Percentiles rank a stretch among this genome's conserved stretches.
Conservation (phyloP, 2,329 filamentous ascomycete species). For the Colletotrichum sp. region DNA sequence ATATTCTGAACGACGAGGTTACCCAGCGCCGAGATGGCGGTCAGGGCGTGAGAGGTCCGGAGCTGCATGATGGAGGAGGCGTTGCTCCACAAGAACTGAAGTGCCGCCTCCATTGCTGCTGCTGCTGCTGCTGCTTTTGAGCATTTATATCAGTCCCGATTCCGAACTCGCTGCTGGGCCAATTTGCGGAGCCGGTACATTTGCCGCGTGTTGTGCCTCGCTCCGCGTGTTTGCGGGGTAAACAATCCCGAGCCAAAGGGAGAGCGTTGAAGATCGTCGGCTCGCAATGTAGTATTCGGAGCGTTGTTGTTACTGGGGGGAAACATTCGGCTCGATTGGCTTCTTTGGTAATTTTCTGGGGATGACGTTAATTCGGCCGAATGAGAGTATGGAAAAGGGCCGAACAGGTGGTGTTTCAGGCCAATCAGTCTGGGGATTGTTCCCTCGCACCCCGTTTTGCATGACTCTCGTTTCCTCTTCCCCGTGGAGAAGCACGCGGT, state of each 20-base stretch:
- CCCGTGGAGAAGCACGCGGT: neutral
- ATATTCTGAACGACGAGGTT: neutral
- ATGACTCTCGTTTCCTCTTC: neutral
- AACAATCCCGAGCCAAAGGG: neutral
- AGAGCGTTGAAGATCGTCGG: neutral
- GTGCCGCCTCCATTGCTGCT: neutral
- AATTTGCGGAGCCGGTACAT: neutral
- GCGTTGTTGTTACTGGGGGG: neutral
- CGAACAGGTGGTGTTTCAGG: neutral
- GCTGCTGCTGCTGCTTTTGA: neutral
- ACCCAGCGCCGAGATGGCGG: neutral
- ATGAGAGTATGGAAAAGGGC: neutral
- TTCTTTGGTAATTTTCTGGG: neutral
- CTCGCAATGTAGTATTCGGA: neutral
- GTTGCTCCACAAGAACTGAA: neutral
- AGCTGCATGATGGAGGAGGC: neutral
- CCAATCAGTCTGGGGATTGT: neutral
- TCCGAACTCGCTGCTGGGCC: neutral
- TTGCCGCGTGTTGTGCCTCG: neutral
- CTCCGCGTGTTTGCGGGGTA: neutral
- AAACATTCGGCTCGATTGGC: neutral
- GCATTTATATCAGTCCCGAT: neutral
- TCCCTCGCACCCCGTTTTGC: neutral
- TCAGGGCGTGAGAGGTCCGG: neutral
- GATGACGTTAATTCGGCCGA: neutral